A percentile compares a stretch with the other conserved stretches of the same genome.
Conservation (phyloP, 768 basidiomycete genomes). For the Suillus weaverae region DNA sequence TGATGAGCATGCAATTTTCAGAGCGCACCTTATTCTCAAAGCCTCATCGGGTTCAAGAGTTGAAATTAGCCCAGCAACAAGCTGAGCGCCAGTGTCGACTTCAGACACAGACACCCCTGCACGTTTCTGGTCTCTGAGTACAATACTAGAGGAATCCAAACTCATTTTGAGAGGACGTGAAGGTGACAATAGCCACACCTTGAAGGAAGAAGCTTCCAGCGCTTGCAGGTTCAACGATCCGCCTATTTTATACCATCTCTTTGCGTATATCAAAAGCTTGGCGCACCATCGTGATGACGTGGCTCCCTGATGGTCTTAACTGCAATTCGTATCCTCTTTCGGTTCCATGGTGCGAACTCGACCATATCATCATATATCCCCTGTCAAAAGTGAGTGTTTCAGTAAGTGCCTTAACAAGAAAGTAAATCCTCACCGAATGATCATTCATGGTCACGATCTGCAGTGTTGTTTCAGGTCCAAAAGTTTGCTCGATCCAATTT, state of each 20-base stretch:
- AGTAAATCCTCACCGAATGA: not conserved
- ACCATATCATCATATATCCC: no score
- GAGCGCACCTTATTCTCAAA: slow-evolving; percentile 43
- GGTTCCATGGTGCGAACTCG: no score
- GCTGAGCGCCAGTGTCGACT: slow-evolving; percentile 57
- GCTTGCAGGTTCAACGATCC: not conserved
- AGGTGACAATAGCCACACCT: not conserved
- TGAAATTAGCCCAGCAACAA: slow-evolving; percentile 41
- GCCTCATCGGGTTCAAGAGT: slow-evolving; percentile 50
- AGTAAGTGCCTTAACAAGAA: not conserved
- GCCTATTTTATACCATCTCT: no score
- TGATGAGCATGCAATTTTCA: not conserved
- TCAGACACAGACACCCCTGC: slow-evolving; percentile 27
- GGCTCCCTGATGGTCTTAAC: no score
- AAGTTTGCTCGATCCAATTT: no score
- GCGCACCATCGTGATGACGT: no score
- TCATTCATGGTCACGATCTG: not conserved
- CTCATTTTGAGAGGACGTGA: slow-evolving; percentile 4
- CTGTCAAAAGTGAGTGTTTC: no score
- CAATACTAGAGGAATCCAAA: not conserved
- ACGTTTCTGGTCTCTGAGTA: slow-evolving; percentile 28
- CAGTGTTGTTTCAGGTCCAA: no score
- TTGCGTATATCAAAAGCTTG: no score
- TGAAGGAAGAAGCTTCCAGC: not conserved
- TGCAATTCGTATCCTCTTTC: no score